These are phyloP conservation scores for Didymella lethalis DNA, from an alignment of 2,329 filamentous ascomycete species.

Conservation along the genomic window DNA sequence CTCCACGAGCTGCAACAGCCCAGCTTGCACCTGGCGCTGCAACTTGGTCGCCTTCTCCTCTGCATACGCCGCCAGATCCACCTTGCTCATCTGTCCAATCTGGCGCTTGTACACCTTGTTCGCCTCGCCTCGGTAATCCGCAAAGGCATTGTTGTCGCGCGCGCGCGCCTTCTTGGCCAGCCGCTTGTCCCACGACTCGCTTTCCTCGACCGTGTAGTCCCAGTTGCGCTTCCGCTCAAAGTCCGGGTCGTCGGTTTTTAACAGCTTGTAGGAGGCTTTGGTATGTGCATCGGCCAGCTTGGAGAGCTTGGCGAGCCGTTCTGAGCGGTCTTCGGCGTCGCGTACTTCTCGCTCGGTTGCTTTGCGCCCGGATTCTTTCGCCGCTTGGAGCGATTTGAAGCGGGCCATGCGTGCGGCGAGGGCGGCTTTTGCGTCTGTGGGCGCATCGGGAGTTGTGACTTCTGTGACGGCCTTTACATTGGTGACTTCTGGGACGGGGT, in stretches of 20 bases:
- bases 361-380: constrained; percentile 65
- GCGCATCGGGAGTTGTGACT: constrained; percentile 32
- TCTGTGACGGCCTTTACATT: constrained; percentile 22
- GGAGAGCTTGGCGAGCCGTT: constrained; percentile 66
- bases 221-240: constrained; percentile 98
- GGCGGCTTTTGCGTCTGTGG: constrained; percentile 41
- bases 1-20: constrained; percentile 91
- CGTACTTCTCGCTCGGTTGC: constrained; percentile 62
- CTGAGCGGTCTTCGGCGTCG: constrained; percentile 41
- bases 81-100: constrained; percentile 74
- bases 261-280: constrained; percentile 87
- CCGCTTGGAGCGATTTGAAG: constrained; percentile 86
- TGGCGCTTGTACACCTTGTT: constrained; percentile 95
- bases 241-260: constrained; percentile 91
- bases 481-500: not conserved
- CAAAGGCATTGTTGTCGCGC: constrained; percentile 86
- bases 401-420: constrained; percentile 64
- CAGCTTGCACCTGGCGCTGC: constrained; percentile 82
- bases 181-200: constrained; percentile 90
- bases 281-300: constrained; percentile 85
- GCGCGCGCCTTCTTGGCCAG: constrained; percentile 84
- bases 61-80: constrained; percentile 82
- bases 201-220: constrained; percentile 98
- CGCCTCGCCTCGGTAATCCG: constrained; percentile 86
- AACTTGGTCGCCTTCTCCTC: constrained; percentile 84